A percentile compares a stretch with the other conserved stretches of the same genome.
Evolutionary conservation across 2,329 filamentous ascomycete genomes (phyloP).

Genomic region (Scedosporium apiospermum): DNA sequence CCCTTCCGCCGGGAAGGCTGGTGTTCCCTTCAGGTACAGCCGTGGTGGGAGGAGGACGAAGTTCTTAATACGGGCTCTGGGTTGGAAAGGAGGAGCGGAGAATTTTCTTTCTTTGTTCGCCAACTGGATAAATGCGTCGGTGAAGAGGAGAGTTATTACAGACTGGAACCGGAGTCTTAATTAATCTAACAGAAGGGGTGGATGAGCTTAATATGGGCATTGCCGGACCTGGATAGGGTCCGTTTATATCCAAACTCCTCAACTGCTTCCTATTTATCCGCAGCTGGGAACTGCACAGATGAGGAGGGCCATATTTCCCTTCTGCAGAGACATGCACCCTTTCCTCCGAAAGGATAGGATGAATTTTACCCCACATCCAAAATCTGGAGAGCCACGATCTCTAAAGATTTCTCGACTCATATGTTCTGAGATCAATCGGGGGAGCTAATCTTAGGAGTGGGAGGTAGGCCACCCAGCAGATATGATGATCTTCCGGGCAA

Average conservation of each 20-base stretch:
- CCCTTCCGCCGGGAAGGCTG: neutral
- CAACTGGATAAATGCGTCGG: slow-evolving; percentile 3
- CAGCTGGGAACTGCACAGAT: neutral
- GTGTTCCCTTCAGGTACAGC: too few relatives aligned
- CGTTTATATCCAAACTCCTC: neutral
- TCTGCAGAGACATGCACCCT: too few relatives aligned
- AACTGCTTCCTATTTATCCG: neutral
- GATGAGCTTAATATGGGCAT: neutral
- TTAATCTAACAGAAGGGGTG: neutral
- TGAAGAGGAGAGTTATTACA: neutral
- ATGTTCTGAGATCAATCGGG: neutral
- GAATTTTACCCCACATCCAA: neutral
- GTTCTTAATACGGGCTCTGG: neutral
- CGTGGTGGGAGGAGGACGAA: neutral
- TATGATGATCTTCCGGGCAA: neutral
- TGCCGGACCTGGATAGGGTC: neutral
- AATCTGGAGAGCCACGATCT: neutral
- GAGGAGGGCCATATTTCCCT: neutral
- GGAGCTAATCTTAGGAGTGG: neutral
- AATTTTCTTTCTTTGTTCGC: neutral
- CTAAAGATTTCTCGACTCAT: neutral
- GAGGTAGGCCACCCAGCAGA: neutral
- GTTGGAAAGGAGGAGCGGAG: neutral
- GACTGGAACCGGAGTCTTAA: neutral
- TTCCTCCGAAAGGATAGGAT: neutral